These are phyloP conservation scores for Letharia lupina DNA, from an alignment of 495 filamentous ascomycete species.

Conservation along the genomic window DNA sequence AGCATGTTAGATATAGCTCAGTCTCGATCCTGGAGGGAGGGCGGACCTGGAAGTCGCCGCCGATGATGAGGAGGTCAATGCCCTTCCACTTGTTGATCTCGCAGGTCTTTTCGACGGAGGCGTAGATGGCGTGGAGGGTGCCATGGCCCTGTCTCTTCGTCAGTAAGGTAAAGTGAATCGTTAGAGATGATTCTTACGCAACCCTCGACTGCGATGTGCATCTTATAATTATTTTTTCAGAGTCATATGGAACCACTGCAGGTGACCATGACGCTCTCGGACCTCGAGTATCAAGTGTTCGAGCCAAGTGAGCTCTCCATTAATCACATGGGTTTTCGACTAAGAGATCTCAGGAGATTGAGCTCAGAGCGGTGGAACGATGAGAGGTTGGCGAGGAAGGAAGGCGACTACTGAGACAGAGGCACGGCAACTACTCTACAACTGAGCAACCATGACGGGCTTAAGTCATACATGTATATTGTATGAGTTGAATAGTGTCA, in stretches of 20 bases:
- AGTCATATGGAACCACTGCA: not conserved
- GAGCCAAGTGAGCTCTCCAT: not conserved
- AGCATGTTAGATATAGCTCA: slow-evolving; percentile 24
- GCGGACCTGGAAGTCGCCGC: slow-evolving; percentile 78
- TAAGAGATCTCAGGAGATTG: not conserved
- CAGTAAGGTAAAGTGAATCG: not conserved
- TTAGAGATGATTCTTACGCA: slow-evolving; percentile 51
- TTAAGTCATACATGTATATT: not conserved
- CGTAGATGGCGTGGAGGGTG: slow-evolving; percentile 81
- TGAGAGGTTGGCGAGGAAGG: not conserved
- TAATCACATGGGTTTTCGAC: not conserved
- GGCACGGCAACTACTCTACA: not conserved
- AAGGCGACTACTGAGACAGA: not conserved
- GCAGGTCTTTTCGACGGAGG: slow-evolving; percentile 55
- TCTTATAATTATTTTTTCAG: not conserved
- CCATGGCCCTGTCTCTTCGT: slow-evolving; percentile 61
- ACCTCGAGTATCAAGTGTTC: not conserved
- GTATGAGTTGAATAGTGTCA: not conserved
- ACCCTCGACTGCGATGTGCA: slow-evolving; percentile 63
- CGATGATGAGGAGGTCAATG: slow-evolving; percentile 78
- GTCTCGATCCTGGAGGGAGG: slow-evolving; percentile 1
- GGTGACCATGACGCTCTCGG: not conserved
- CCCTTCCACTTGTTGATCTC: slow-evolving; percentile 60
- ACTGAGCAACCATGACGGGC: not conserved
- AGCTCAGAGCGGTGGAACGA: not conserved